These are phyloP conservation scores for Rhododendron simsii DNA, from an alignment of 148 eudicot species.

Conservation along the genomic window DNA sequence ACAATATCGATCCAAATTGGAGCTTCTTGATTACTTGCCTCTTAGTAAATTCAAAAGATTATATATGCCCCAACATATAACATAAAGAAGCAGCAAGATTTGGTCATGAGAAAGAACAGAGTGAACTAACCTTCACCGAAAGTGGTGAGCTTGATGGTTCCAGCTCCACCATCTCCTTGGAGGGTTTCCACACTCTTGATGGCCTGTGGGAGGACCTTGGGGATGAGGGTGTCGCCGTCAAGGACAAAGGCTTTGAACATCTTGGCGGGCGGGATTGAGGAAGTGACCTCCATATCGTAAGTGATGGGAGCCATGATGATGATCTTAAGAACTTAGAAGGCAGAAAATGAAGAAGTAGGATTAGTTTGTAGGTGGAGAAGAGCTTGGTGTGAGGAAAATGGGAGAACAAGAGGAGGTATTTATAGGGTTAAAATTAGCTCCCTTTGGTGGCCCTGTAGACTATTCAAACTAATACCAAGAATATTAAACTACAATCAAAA, in stretches of 20 bases:
- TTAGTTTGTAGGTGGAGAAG: background rate
- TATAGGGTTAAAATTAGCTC: background rate
- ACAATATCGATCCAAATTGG: background rate
- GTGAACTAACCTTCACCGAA: slow-evolving; percentile 23
- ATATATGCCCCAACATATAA: background rate
- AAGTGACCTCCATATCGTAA: slow-evolving; percentile 16
- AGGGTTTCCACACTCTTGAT: slow-evolving; percentile 23
- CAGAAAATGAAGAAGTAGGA: background rate
- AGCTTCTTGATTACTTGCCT: background rate
- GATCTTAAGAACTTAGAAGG: background rate
- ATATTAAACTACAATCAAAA: too few species aligned
- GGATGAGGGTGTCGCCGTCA: slow-evolving; percentile 26
- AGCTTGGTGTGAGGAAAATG: background rate
- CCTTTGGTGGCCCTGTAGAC: background rate
- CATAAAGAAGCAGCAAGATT: background rate
- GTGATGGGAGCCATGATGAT: slow-evolving; percentile 19
- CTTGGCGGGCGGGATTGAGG: slow-evolving; percentile 23
- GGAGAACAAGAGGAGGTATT: background rate
- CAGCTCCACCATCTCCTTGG: slow-evolving; percentile 2
- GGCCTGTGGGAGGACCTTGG: slow-evolving; percentile 28
- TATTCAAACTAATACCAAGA: background rate
- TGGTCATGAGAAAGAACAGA: background rate
- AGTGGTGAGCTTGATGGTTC: slow-evolving; percentile 23
- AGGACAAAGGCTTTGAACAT: slow-evolving; percentile 27
- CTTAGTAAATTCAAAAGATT: too few species aligned